Conservation (phyloP, 2,329 filamentous ascomycete genomes). For the Neofusicoccum parvum region DNA sequence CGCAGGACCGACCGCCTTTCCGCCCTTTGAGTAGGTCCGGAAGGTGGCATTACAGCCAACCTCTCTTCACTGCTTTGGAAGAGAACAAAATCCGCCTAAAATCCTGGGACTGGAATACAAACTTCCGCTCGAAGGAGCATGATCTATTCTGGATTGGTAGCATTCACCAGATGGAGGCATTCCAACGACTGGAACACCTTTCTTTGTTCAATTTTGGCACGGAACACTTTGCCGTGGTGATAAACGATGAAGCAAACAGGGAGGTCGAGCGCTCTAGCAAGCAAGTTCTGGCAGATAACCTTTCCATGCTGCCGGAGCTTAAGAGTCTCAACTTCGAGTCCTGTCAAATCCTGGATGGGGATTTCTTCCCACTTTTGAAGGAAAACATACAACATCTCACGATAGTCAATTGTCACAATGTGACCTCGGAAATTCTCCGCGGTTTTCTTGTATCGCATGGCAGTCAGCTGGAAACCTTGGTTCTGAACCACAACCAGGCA, state of each 20-base stretch:
- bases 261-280: slow-evolving; percentile 43
- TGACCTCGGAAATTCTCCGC: slow-evolving; percentile 67
- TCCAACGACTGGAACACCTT: slow-evolving; percentile 39
- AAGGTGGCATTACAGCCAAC: slow-evolving; percentile 69
- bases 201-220: slow-evolving; percentile 39
- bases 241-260: slow-evolving; percentile 5
- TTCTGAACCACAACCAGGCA: slow-evolving; percentile 76
- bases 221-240: neutral
- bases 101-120: slow-evolving; percentile 60
- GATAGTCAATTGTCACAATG: slow-evolving; percentile 76
- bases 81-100: slow-evolving; percentile 49
- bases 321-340: slow-evolving; percentile 72
- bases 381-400: slow-evolving; percentile 67
- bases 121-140: slow-evolving; percentile 41
- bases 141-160: slow-evolving; percentile 37
- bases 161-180: slow-evolving; percentile 50
- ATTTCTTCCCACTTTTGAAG: slow-evolving; percentile 70
- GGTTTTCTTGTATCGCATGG: slow-evolving; percentile 70
- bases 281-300: slow-evolving; percentile 50
- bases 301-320: slow-evolving; percentile 64
- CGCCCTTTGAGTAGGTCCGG: slow-evolving; percentile 40
- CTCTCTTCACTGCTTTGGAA: slow-evolving; percentile 66
- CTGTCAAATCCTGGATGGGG: slow-evolving; percentile 70
- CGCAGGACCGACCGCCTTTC: slow-evolving; percentile 68
- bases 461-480: slow-evolving; percentile 65